Percentiles rank a stretch among this genome's conserved stretches.
phyloP scores from a whole-genome alignment of 1,284 basidiomycete genomes.

The Gomphus sp. region DNA sequence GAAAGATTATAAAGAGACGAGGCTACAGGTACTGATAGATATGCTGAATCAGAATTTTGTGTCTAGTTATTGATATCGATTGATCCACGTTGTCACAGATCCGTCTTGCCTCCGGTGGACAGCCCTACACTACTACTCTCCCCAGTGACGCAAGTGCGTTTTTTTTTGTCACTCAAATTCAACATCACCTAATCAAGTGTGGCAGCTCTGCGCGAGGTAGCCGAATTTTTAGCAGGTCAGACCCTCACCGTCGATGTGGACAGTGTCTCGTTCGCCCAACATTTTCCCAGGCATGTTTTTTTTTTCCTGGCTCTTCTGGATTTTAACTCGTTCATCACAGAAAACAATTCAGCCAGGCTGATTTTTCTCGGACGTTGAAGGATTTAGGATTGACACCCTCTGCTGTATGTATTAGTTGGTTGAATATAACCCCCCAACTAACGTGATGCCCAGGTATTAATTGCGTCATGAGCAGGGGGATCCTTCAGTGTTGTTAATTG shows the following conservation, averaged over 20 bases:
- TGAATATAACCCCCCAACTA: background rate
- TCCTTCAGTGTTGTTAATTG: background rate
- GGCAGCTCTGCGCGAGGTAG: slow-evolving; percentile 71
- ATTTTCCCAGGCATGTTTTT: slow-evolving; percentile 69
- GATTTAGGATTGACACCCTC: slow-evolving; percentile 74
- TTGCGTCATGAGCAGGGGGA: slow-evolving; percentile 29
- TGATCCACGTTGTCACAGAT: slow-evolving; percentile 46
- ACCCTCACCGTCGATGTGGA: slow-evolving; percentile 61
- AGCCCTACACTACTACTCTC: slow-evolving; percentile 73
- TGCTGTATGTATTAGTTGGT: slow-evolving; percentile 39
- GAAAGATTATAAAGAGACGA: slow-evolving; percentile 73
- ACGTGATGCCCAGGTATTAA: slow-evolving; percentile 36
- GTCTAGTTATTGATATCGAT: background rate
- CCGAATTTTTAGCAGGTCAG: slow-evolving; percentile 79
- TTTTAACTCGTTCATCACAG: slow-evolving; percentile 25
- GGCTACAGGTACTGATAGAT: slow-evolving; percentile 40
- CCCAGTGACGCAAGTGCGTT: slow-evolving; percentile 62
- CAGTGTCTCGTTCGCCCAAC: slow-evolving; percentile 64
- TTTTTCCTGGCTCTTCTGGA: slow-evolving; percentile 1
- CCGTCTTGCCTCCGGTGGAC: slow-evolving; percentile 68
- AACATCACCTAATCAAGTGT: background rate
- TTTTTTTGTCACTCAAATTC: background rate
- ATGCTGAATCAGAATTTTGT: background rate
- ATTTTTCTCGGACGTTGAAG: slow-evolving; percentile 59
- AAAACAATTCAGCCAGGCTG: slow-evolving; percentile 55